phyloP scores from a whole-genome alignment of 768 basidiomycete species.

The Russula foetens region DNA sequence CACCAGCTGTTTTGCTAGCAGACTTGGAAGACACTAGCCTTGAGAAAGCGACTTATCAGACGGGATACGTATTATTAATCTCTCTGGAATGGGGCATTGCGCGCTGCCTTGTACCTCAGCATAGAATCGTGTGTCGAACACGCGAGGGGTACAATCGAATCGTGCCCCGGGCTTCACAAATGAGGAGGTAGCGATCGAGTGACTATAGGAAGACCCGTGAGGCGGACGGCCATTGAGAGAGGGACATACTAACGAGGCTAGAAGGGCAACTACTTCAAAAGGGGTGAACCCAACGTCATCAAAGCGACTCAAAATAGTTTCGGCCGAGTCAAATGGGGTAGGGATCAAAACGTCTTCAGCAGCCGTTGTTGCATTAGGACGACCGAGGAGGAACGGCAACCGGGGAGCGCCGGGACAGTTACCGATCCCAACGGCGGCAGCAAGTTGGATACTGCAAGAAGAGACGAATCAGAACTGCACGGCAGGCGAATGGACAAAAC shows the following conservation, averaged over 20 bases:
- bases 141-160: constrained; percentile 32
- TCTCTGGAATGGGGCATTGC: not conserved
- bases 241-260: constrained; percentile 26
- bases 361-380: constrained; percentile 25
- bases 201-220: not conserved
- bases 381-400: constrained; percentile 33
- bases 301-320: constrained; percentile 26
- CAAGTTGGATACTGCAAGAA: constrained; percentile 29
- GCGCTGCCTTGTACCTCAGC: constrained; percentile 22
- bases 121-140: constrained; percentile 25
- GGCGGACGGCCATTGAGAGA: constrained; percentile 19
- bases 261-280: constrained; percentile 30
- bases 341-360: constrained; percentile 28
- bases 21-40: constrained; percentile 8
- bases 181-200: constrained; percentile 19
- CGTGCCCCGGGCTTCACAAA: constrained; percentile 29
- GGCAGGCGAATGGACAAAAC: not conserved
- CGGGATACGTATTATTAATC: not conserved
- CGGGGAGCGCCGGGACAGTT: constrained; percentile 36
- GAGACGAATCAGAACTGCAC: not conserved
- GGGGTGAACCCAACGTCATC: constrained; percentile 30
- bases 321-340: constrained; percentile 25
- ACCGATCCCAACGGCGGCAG: constrained; percentile 29
- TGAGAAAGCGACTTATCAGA: constrained; percentile 16
- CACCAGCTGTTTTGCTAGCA: not conserved